Evolutionary conservation across 169 alveolate species (phyloP).

Genomic region (Theileria equi): DNA sequence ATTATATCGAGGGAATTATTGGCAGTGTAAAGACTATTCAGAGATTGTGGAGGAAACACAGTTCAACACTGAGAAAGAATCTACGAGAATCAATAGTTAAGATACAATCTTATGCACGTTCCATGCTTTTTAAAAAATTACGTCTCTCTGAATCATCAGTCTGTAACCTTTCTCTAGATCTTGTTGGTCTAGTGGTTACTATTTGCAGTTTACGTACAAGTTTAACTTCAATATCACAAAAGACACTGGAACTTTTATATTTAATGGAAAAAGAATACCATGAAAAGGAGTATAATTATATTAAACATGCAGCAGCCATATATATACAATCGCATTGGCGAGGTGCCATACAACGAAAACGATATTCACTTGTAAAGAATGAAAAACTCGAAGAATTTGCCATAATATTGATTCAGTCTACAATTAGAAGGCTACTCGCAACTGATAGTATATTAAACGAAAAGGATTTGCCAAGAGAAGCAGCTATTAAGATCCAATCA

Average conservation of each 20-base stretch:
- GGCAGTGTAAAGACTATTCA: slow-evolving; percentile 16
- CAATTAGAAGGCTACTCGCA: slow-evolving; percentile 40
- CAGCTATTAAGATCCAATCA: slow-evolving; percentile 52
- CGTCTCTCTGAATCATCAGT: too few species aligned
- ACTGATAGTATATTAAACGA: slow-evolving; percentile 8
- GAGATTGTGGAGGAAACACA: slow-evolving; percentile 44
- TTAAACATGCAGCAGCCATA: slow-evolving; percentile 71
- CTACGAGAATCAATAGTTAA: neutral
- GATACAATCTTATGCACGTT: slow-evolving; percentile 32
- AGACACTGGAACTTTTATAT: slow-evolving; percentile 44
- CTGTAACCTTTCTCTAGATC: too few species aligned
- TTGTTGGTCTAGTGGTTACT: slow-evolving; percentile 19
- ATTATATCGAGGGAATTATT: neutral
- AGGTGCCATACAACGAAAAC: slow-evolving; percentile 31
- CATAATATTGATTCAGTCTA: slow-evolving; percentile 24
- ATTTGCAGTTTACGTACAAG: slow-evolving; percentile 25
- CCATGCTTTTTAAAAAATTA: neutral
- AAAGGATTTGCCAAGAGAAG: slow-evolving; percentile 19
- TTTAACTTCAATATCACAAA: slow-evolving; percentile 20
- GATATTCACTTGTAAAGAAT: slow-evolving; percentile 9
- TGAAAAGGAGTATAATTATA: slow-evolving; percentile 59
- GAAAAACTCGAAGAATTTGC: slow-evolving; percentile 40
- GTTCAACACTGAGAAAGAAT: slow-evolving; percentile 1
- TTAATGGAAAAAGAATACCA: slow-evolving; percentile 55
- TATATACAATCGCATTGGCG: slow-evolving; percentile 75